These are phyloP conservation scores for Alternaria gaisen DNA, from an alignment of 2,329 filamentous ascomycete genomes.

Conservation along the genomic window DNA sequence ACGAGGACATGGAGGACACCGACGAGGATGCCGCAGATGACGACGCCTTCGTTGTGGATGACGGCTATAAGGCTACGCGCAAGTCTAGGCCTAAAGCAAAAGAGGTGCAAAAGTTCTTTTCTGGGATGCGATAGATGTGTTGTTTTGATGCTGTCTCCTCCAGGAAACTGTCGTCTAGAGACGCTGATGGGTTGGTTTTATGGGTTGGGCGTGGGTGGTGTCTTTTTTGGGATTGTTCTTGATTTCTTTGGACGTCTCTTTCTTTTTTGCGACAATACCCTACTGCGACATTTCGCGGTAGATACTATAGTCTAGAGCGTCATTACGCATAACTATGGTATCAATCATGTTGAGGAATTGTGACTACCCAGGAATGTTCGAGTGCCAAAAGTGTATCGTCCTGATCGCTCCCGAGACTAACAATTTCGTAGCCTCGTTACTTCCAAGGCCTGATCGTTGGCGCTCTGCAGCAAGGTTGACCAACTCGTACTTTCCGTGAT, in stretches of 20 bases:
- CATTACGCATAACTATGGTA: neutral
- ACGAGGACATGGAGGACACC: neutral
- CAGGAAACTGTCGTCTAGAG: neutral
- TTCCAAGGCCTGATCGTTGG: no score
- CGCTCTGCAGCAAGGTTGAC: no score
- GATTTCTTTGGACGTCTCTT: neutral
- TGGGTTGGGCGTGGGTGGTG: neutral
- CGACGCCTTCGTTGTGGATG: conserved; percentile 1
- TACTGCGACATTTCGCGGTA: neutral
- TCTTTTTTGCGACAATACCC: neutral
- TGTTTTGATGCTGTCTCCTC: neutral
- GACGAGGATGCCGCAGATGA: neutral
- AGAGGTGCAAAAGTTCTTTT: neutral
- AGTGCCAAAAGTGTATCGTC: no score
- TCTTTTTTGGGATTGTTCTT: neutral
- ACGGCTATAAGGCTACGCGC: neutral
- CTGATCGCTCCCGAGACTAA: no score
- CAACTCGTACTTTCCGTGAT: no score
- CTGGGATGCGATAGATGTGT: neutral
- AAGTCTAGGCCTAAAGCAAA: neutral
- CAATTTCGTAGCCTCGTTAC: no score
- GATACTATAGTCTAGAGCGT: neutral
- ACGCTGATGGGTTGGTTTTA: neutral
- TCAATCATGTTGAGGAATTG: neutral
- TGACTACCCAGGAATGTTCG: neutral